Evolutionary conservation across 1,139 yeast genomes (phyloP).

Genomic region (Williopsis jadinii): DNA sequence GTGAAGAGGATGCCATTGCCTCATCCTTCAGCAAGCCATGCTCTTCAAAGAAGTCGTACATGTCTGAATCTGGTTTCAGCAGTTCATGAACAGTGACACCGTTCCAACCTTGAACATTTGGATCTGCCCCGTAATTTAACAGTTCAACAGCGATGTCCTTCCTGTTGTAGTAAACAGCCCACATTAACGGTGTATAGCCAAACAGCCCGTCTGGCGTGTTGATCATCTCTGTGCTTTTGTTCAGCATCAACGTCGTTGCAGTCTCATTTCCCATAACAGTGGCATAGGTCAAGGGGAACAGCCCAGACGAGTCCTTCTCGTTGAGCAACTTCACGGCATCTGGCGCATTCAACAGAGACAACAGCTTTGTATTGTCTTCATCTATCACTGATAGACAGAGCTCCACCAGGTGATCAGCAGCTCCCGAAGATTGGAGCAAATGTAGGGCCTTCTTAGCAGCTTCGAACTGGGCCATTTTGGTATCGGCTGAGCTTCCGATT

Average conservation of each 20-base stretch:
- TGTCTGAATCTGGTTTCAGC: slow-evolving; percentile 29
- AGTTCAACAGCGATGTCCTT: slow-evolving; percentile 29
- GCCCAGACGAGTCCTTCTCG: slow-evolving; percentile 33
- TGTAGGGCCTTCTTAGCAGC: slow-evolving; percentile 41
- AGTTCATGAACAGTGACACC: slow-evolving; percentile 33
- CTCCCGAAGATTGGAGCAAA: slow-evolving; percentile 13
- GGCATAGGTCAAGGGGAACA: slow-evolving; percentile 45
- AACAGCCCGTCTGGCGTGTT: slow-evolving; percentile 31
- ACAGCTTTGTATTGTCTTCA: slow-evolving; percentile 37
- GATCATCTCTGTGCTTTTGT: slow-evolving; percentile 12
- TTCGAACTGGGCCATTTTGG: slow-evolving; percentile 35
- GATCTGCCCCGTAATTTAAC: slow-evolving; percentile 33
- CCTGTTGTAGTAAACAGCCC: slow-evolving; percentile 36
- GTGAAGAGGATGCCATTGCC: slow-evolving; percentile 10
- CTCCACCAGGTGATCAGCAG: slow-evolving; percentile 23
- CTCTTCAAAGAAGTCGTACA: slow-evolving; percentile 32
- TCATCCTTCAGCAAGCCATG: slow-evolving; percentile 25
- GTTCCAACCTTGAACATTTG: slow-evolving; percentile 26
- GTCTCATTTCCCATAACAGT: slow-evolving; percentile 41
- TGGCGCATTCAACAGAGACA: slow-evolving; percentile 16
- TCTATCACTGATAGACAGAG: slow-evolving; percentile 43
- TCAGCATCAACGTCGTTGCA: slow-evolving; percentile 24
- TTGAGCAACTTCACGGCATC: slow-evolving; percentile 31
- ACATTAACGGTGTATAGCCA: slow-evolving; percentile 42
- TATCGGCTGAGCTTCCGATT: slow-evolving; percentile 22